Base-by-base conservation (phyloP, 164 flowering plant genomes). In the Aristolochia californica region DNA sequence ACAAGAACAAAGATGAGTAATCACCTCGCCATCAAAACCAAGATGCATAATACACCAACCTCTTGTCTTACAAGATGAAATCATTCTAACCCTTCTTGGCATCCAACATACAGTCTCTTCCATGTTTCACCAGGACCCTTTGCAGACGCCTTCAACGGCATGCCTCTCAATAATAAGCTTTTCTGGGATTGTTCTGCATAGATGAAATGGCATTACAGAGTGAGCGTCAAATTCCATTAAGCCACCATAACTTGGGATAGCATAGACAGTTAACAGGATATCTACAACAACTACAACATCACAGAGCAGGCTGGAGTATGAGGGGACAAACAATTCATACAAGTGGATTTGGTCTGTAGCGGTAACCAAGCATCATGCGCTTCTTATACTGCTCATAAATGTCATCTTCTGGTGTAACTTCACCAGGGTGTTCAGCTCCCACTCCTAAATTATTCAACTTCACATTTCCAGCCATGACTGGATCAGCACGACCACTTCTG, bases 341-440 rank as follows among this genome's bases (percentile, higher is more conserved):
- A 94, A 93, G 70, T 62, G 99, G 99, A 59, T 93, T 93, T 26
- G 99, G 99, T 61, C 99, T 72, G 80, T 87, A 58, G 13, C 80
- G 77, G 47, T 93, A 93, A 47, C 99, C 99, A 56, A 93, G 90
- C 99, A 93, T 93, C 99, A 89, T 93, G 47, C 99, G 80, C 77
- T 93, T 93, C 78, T 93, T 93, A 43, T 93, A 93, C 78, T 93
- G 98, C 78, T 93, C 98, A 54, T 88, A 93, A 59, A 93, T 93
- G 68, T 93, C 98, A 75, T 93, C 98, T 0, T 93, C 97, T 38
- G 99, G 74, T 25, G 76, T 79, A 21, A 93, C 96, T 66, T 89
- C 99, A 2, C 90, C 97, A 21, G 99, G 97, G 5, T 77, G 59
- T 4, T 70, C 75, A 38, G 97, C 99, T 61, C 99, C 99, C 67